Evolutionary conservation across 768 basidiomycete species (phyloP).

Genomic region (Cubamyces lactineus): DNA sequence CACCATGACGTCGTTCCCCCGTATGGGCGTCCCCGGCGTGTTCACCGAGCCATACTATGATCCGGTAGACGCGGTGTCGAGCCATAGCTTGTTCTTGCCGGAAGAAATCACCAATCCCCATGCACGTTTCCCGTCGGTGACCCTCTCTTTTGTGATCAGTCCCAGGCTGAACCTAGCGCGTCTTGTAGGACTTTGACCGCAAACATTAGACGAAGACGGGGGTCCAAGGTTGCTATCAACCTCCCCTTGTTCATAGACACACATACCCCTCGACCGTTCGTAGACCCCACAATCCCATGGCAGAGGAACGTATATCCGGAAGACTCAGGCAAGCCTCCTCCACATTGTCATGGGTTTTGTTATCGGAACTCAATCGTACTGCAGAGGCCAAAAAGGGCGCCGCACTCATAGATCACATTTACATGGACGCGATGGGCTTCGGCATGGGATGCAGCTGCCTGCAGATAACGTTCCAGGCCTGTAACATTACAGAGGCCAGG

Average conservation of each 20-base stretch:
- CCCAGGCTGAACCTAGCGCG: conserved; percentile 24
- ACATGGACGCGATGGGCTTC: conserved; percentile 99
- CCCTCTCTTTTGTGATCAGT: conserved; percentile 21
- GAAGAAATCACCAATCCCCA: conserved; percentile 97
- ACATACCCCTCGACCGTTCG: conserved; percentile 85
- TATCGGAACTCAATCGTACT: conserved; percentile 12
- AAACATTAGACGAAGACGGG: conserved; percentile 88
- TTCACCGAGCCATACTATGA: conserved; percentile 92
- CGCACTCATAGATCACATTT: conserved; percentile 88
- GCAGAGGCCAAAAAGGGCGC: conserved; percentile 89
- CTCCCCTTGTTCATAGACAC: conserved; percentile 90
- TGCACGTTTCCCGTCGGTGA: conserved; percentile 92
- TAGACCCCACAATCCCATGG: conserved; percentile 92
- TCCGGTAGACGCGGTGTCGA: conserved; percentile 77
- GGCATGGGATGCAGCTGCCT: conserved; percentile 99
- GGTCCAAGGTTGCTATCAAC: conserved; percentile 94
- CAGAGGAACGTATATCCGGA: conserved; percentile 82
- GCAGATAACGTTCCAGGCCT: conserved; percentile 97
- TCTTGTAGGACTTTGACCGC: conserved; percentile 86
- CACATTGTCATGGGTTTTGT: conserved; percentile 3
- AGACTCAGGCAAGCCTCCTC: conserved; percentile 64
- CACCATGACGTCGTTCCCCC: conserved; percentile 94
- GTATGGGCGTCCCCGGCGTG: conserved; percentile 82
- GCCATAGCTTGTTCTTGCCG: conserved; percentile 92
- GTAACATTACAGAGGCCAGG: conserved; percentile 89